Evolutionary conservation across 331 rosid species (phyloP), one percentile per base, ranked within the genome.

Genomic region (Phaseolus coccineus): DNA sequence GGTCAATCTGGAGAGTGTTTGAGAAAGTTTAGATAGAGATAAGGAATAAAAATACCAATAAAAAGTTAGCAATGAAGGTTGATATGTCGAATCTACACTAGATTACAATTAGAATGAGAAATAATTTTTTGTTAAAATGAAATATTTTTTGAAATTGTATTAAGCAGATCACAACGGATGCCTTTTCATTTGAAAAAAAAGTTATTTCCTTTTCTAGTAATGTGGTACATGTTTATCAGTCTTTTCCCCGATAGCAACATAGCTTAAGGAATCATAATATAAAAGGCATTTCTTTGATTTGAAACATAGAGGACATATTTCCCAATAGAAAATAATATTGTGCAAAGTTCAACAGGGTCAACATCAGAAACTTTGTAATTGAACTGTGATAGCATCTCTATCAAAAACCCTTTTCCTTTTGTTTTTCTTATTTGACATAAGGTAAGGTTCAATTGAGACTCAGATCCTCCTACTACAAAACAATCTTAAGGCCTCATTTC

Each of bases 1-100:
- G 40, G 90, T 84, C 83, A 87, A 79, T 82, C 91, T 89, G 80
- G 27, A 72, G 10, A 77, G 62, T 58, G 58, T 79, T 31, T 51
- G 25, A 64, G 27, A 65, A 28, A 66, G 53, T 71, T 55, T 28
- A 51, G 2, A 73, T 5, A 66, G 8, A 15, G 7, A 19, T 35
- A 39, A 27, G 4, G 27, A 28, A 64, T 13, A 15, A 50, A 47
- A 31, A 62, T 53, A 25, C 40, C 24, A 37, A 52, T 7, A 9
- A 46, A 46, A n/a, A 40, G 61, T 30, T 55, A 31, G 44, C 64
- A 19, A 19, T 19, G 22, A 19, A 19, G 22, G 22, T 19, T 19
- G 22, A 19, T 19, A 19, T 19, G 22, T 19, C 22, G 22, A 19
- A 19, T 19, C 22, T 19, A 19, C 22, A 19, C 22, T 19, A 19